phyloP scores from a whole-genome alignment of 768 basidiomycete species.

The Neoboletus magnificus region DNA sequence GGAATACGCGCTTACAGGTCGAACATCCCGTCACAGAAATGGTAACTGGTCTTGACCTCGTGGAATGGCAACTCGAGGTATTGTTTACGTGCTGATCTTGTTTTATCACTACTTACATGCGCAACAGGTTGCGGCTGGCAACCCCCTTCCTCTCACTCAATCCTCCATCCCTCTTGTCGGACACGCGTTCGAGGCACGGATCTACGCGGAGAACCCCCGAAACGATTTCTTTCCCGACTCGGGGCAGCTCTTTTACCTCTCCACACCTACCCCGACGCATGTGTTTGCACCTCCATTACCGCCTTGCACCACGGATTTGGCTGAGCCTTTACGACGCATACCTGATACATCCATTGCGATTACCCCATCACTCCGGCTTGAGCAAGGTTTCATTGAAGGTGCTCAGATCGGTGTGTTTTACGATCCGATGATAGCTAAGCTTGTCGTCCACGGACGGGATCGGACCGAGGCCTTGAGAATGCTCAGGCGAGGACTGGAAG shows the following conservation, averaged over 20 bases:
- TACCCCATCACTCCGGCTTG: slow-evolving; percentile 72
- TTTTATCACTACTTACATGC: neutral
- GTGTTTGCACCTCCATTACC: slow-evolving; percentile 52
- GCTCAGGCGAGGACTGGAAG: slow-evolving; percentile 75
- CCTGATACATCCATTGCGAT: slow-evolving; percentile 28
- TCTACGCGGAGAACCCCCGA: slow-evolving; percentile 93
- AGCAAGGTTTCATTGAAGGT: slow-evolving; percentile 83
- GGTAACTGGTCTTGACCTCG: slow-evolving; percentile 90
- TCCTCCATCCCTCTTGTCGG: slow-evolving; percentile 80
- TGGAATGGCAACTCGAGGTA: slow-evolving; percentile 93
- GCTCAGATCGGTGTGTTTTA: slow-evolving; percentile 85
- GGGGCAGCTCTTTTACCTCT: slow-evolving; percentile 75
- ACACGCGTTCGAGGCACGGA: slow-evolving; percentile 92
- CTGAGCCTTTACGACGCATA: slow-evolving; percentile 21
- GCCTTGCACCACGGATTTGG: slow-evolving; percentile 27
- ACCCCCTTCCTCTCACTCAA: slow-evolving; percentile 76
- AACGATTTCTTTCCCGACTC: slow-evolving; percentile 93
- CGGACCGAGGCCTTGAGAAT: slow-evolving; percentile 80
- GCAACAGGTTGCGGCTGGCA: slow-evolving; percentile 78
- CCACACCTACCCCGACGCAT: slow-evolving; percentile 73
- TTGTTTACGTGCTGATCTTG: neutral
- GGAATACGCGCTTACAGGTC: slow-evolving; percentile 84
- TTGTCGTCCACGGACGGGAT: slow-evolving; percentile 84
- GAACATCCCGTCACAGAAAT: slow-evolving; percentile 95
- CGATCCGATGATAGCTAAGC: slow-evolving; percentile 90